These are phyloP conservation scores for Ophiostoma populinum DNA, from an alignment of 2,329 filamentous ascomycete species.

Conservation along the genomic window DNA sequence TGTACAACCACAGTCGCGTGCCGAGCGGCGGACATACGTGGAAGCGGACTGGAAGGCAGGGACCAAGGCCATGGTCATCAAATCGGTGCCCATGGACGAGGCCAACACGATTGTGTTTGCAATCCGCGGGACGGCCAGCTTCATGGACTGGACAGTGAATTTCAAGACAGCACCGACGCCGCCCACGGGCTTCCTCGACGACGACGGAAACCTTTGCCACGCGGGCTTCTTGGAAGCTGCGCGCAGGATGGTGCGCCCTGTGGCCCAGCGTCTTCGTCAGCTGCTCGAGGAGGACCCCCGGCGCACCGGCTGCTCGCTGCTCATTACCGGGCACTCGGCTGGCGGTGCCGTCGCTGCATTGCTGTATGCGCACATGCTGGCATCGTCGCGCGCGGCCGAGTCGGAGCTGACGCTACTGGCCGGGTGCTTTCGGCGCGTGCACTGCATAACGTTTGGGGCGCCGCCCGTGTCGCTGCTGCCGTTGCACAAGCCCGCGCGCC, in stretches of 20 bases:
- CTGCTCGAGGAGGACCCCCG: slow-evolving; percentile 55
- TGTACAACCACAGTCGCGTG: slow-evolving; percentile 35
- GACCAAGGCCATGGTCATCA: slow-evolving; percentile 76
- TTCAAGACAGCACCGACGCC: slow-evolving; percentile 49
- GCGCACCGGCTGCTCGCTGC: slow-evolving; percentile 47
- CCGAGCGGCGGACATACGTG: slow-evolving; percentile 51
- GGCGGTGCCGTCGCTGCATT: slow-evolving; percentile 70
- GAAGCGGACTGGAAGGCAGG: slow-evolving; percentile 53
- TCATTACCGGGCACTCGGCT: slow-evolving; percentile 76
- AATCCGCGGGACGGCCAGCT: slow-evolving; percentile 62
- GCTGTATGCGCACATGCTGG: slow-evolving; percentile 68
- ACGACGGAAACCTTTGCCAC: slow-evolving; percentile 61
- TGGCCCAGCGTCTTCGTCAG: slow-evolving; percentile 51
- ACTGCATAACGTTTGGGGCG: slow-evolving; percentile 75
- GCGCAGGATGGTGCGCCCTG: slow-evolving; percentile 53
- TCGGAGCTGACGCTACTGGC: slow-evolving; percentile 57
- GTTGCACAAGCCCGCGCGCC: slow-evolving; percentile 37
- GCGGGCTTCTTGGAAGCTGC: slow-evolving; percentile 65
- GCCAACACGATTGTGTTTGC: slow-evolving; percentile 69
- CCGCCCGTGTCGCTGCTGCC: slow-evolving; percentile 61
- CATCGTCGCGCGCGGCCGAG: slow-evolving; percentile 30
- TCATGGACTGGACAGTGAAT: slow-evolving; percentile 79
- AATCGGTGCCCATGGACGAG: slow-evolving; percentile 61
- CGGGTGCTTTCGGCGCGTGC: slow-evolving; percentile 56
- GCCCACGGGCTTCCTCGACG: slow-evolving; percentile 58